Evolutionary conservation across 768 basidiomycete species (phyloP).

Genomic region (Agrocybe chaxingu): DNA sequence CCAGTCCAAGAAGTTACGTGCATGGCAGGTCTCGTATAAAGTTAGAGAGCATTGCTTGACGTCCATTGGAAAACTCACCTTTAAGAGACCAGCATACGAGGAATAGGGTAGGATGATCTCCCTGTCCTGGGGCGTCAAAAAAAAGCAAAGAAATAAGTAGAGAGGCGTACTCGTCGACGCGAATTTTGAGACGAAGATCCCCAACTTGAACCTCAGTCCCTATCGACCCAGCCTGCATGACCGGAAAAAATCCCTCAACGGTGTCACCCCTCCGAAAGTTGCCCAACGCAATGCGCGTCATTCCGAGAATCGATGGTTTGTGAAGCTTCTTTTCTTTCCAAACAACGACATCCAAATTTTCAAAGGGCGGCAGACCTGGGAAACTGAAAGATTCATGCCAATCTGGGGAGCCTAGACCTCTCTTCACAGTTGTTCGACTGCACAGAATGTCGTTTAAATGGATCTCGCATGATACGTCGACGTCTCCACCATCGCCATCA

Average conservation of each 20-base stretch:
- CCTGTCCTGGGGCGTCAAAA: conserved; percentile 32
- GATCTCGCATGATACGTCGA: conserved; percentile 80
- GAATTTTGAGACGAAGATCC: conserved; percentile 69
- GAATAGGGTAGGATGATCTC: conserved; percentile 75
- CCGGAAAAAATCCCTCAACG: conserved; percentile 85
- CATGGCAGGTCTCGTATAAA: conserved; percentile 43
- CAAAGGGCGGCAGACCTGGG: conserved; percentile 76
- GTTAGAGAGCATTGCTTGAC: not conserved
- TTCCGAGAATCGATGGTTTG: conserved; percentile 58
- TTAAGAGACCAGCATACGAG: conserved; percentile 58
- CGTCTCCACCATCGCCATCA: conserved; percentile 54
- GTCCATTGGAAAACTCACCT: conserved; percentile 37
- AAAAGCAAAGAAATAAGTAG: not conserved
- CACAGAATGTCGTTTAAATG: conserved; percentile 62
- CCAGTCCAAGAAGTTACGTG: conserved; percentile 72
- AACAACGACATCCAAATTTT: conserved; percentile 62
- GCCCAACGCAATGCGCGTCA: conserved; percentile 56
- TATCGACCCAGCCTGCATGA: conserved; percentile 48
- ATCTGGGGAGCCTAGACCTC: conserved; percentile 60
- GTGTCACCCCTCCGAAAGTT: conserved; percentile 73
- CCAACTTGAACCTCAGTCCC: conserved; percentile 62
- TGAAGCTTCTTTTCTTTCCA: conserved; percentile 65
- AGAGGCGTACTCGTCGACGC: conserved; percentile 67
- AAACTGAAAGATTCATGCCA: conserved; percentile 84
- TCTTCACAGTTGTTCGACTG: conserved; percentile 74